Base-by-base conservation (phyloP, 345 rosid genomes). In the Pistacia vera region DNA sequence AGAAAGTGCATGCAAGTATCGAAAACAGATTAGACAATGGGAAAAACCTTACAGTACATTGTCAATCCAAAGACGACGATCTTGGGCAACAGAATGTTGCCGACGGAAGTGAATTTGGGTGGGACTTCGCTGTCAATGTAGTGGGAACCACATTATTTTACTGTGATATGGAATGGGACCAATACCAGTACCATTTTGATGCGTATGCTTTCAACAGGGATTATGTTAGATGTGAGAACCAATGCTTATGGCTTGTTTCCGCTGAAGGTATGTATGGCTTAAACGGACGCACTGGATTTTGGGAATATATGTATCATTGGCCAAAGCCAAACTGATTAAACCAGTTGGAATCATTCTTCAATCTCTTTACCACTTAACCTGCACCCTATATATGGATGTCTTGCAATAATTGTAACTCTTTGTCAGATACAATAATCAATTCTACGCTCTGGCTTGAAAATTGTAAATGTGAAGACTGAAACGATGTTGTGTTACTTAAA, bases 41-140 rank as follows among this genome's bases (percentile, higher is more conserved):
- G 49, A 81, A 44, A 73, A 86, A 79, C 84, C 3, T 88, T 78
- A 88, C 81, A 51, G 55, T 86, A 8, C 93, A 88, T n/a, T 90
- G 90, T 82, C 86, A 82, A 66, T 90, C 93, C 55, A 82, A 82
- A 76, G 91, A 90, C 59, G 33, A 76, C 7, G 89, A 90, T 78
- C 86, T 90, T 20, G 90, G 93, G 16, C 64, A 69, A 81, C 84
- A 85, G 60, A 76, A 12, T 44, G 83, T 90, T 11, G 68, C 72
- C 0, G 85, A 86, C 2, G 91, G 90, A 6, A 4, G 0, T 7
- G 86, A 86, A 56, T 80, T 81, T 28, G 85, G 86, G 4, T 90
- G 91, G 91, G 88, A 86, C 55, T 90, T 86, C 78, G 17, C 81
- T 0, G 81, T 48, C 60, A 82, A 86, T 9, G 80, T 35, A 3